A percentile compares a stretch with the other conserved stretches of the same genome.
Conservation (phyloP, 768 basidiomycete species). For the Tylopilus subfusipes region DNA sequence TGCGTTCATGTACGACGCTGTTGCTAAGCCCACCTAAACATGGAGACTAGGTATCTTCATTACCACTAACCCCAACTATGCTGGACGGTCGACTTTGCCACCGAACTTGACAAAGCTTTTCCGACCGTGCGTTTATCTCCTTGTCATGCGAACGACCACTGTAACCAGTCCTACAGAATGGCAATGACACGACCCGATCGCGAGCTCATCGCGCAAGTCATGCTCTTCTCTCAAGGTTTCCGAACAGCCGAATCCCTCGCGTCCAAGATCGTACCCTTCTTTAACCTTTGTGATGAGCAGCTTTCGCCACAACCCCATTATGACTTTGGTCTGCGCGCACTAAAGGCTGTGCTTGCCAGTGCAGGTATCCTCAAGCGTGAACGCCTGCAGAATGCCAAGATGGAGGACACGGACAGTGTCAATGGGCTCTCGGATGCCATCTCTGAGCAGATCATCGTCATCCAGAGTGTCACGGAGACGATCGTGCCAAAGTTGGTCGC, state of each 20-base stretch:
- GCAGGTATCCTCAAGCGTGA: constrained; percentile 98
- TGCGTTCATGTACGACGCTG: constrained; percentile 22
- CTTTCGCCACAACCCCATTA: constrained; percentile 97
- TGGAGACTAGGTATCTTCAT: constrained; percentile 81
- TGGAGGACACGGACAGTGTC: constrained; percentile 41
- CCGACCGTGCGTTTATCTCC: constrained; percentile 64
- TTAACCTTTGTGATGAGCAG: constrained; percentile 97
- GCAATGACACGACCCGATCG: constrained; percentile 99
- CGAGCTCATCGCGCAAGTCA: constrained; percentile 98
- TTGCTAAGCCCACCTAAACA: constrained; percentile 2
- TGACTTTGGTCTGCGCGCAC: constrained; percentile 95
- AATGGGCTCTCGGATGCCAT: constrained; percentile 63
- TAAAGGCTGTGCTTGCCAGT: constrained; percentile 94
- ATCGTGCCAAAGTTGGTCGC: constrained; percentile 98
- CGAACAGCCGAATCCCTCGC: constrained; percentile 96
- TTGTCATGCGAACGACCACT: not conserved
- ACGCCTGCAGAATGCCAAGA: constrained; percentile 53
- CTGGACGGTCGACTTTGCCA: constrained; percentile 88
- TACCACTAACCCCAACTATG: constrained; percentile 98
- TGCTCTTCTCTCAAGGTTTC: constrained; percentile 99
- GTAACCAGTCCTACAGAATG: constrained; percentile 56
- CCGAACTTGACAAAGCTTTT: constrained; percentile 91
- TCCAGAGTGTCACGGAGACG: constrained; percentile 97
- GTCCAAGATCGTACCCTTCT: constrained; percentile 98
- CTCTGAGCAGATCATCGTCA: constrained; percentile 93